Conservation (phyloP, 2,329 filamentous ascomycete species). For the Hirsutella minnesotensis region DNA sequence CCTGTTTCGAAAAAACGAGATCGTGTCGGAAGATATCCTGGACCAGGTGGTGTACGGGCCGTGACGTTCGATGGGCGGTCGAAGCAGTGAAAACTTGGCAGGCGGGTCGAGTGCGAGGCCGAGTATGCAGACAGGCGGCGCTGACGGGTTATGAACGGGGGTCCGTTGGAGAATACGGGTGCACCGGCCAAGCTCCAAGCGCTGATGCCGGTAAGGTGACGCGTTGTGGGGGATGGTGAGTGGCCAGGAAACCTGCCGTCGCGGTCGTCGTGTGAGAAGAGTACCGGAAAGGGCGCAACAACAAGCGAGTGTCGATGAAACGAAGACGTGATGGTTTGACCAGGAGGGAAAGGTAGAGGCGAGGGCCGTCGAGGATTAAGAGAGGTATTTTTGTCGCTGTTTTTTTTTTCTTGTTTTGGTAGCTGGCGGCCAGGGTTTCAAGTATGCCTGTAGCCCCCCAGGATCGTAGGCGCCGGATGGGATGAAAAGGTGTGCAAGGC, state of each 20-base stretch:
- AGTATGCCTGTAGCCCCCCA: neutral
- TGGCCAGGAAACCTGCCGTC: neutral
- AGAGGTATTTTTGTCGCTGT: neutral
- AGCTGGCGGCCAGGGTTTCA: neutral
- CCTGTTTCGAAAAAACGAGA: neutral
- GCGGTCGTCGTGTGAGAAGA: neutral
- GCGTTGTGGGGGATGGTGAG: neutral
- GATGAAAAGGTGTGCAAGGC: neutral
- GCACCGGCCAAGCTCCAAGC: neutral
- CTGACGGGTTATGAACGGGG: neutral
- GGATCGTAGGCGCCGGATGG: neutral
- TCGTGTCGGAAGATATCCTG: too few species aligned
- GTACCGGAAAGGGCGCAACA: neutral
- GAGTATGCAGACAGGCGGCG: neutral
- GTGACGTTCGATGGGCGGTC: too few species aligned
- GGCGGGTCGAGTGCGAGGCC: too few species aligned
- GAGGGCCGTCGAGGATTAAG: neutral
- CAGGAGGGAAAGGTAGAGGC: neutral
- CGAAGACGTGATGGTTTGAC: neutral
- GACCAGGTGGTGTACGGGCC: too few species aligned
- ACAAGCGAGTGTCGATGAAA: neutral
- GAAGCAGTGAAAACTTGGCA: too few species aligned
- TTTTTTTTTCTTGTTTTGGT: neutral
- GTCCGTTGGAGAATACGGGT: neutral
- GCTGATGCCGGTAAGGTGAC: neutral